Conservation (phyloP, 495 filamentous ascomycete species). For the Neurospora tetraspora region DNA sequence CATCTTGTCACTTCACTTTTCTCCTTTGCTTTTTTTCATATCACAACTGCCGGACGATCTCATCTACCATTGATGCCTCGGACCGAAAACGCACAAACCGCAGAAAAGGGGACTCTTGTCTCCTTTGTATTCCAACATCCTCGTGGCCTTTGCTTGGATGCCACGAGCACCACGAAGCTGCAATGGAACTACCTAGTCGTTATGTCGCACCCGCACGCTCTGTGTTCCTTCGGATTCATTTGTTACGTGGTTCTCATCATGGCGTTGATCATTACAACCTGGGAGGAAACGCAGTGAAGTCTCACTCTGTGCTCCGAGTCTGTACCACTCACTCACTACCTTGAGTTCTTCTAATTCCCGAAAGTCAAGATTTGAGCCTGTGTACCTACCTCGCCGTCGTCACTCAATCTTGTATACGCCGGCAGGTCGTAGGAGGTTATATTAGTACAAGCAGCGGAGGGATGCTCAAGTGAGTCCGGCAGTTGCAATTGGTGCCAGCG, state of each 20-base stretch:
- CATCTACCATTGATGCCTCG: neutral
- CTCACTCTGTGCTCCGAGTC: neutral
- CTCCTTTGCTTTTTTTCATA: neutral
- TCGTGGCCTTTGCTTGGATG: neutral
- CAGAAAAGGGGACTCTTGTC: neutral
- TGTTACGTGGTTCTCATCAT: neutral
- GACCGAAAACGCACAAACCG: neutral
- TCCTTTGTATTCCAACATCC: neutral
- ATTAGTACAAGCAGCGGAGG: neutral
- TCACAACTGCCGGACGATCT: neutral
- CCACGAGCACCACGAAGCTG: neutral
- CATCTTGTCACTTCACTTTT: neutral
- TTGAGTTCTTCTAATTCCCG: neutral
- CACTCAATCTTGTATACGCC: neutral
- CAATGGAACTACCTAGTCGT: neutral
- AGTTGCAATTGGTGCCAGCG: neutral
- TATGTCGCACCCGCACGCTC: neutral
- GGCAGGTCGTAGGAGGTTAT: neutral
- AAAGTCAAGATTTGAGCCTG: neutral
- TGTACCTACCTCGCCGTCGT: neutral
- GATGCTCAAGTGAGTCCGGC: neutral
- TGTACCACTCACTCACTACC: neutral
- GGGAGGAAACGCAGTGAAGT: neutral
- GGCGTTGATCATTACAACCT: neutral
- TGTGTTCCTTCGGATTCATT: neutral